These are phyloP conservation scores for Bjerkandera adusta DNA, from an alignment of 1,284 basidiomycete species.

Conservation along the genomic window DNA sequence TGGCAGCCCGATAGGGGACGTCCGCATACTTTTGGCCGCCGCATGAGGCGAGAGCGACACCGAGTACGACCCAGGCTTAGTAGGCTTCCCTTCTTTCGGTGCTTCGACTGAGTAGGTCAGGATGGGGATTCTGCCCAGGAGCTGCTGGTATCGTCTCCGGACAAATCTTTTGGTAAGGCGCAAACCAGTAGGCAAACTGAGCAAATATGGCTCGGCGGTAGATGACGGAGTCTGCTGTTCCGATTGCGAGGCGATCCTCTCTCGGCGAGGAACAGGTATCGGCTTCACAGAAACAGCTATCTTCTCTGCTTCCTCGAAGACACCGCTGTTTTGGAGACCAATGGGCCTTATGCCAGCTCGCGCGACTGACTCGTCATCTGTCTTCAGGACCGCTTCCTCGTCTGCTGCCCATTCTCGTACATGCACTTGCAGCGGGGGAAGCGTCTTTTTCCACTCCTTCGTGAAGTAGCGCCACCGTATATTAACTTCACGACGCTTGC, in stretches of 20 bases:
- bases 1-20: too few relatives aligned
- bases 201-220: not conserved
- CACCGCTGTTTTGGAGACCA: conserved; percentile 42
- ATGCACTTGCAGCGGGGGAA: conserved; percentile 55
- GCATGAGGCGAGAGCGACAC: conserved; percentile 33
- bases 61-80: conserved; percentile 22
- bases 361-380: conserved; percentile 18
- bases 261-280: conserved; percentile 17
- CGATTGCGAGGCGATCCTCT: conserved; percentile 1
- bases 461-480: conserved; percentile 66
- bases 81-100: not conserved
- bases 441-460: conserved; percentile 50
- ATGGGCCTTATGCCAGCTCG: conserved; percentile 32
- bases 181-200: too few relatives aligned
- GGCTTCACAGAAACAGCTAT: conserved; percentile 38
- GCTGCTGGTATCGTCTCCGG: conserved; percentile 59
- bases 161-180: conserved; percentile 49
- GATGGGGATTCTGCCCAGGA: conserved; percentile 57
- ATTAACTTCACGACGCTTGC: conserved; percentile 71
- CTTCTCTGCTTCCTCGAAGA: conserved; percentile 47
- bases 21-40: conserved; percentile 9
- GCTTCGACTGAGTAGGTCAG: conserved; percentile 35
- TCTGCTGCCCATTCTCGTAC: conserved; percentile 7
- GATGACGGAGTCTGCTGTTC: not conserved
- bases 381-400: conserved; percentile 3